These are phyloP conservation scores for Jamesozyma spencerorum DNA, from an alignment of 805 yeast species.

Conservation along the genomic window DNA sequence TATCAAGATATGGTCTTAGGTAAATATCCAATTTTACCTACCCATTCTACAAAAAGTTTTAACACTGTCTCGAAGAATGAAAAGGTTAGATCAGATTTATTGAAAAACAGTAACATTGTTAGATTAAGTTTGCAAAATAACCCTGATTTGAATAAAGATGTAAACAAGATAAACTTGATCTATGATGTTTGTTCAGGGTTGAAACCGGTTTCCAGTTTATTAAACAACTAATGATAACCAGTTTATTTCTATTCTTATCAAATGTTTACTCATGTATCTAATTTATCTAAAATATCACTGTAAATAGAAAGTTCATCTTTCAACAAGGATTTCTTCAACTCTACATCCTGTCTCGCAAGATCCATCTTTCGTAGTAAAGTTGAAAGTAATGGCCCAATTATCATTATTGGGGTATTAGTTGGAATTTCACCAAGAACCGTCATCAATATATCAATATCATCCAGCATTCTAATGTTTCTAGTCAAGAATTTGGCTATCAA, in stretches of 20 bases:
- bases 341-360: constrained; percentile 4
- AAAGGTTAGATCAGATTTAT: constrained; percentile 11
- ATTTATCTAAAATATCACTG: constrained; percentile 6
- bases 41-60: constrained; percentile 9
- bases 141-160: constrained; percentile 8
- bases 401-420: constrained; percentile 7
- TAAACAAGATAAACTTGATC: constrained; percentile 12
- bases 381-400: constrained; percentile 11
- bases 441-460: constrained; percentile 5
- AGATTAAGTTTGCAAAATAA: constrained; percentile 20
- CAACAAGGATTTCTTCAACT: constrained; percentile 18
- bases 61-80: constrained; percentile 13
- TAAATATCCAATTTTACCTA: constrained; percentile 11
- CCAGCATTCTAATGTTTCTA: constrained; percentile 12
- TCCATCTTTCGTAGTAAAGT: constrained; percentile 10
- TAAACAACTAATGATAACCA: not conserved
- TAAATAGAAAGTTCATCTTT: constrained; percentile 13
- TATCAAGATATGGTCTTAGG: constrained; percentile 18
- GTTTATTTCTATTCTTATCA: not conserved
- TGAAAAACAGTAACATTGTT: constrained; percentile 16
- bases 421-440: constrained; percentile 17
- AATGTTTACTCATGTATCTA: constrained; percentile 5
- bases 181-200: constrained; percentile 27
- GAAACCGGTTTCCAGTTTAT: constrained; percentile 21
- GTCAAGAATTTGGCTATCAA: constrained; percentile 12